Conservation (phyloP, 495 filamentous ascomycete genomes). For the Neurospora intermedia region DNA sequence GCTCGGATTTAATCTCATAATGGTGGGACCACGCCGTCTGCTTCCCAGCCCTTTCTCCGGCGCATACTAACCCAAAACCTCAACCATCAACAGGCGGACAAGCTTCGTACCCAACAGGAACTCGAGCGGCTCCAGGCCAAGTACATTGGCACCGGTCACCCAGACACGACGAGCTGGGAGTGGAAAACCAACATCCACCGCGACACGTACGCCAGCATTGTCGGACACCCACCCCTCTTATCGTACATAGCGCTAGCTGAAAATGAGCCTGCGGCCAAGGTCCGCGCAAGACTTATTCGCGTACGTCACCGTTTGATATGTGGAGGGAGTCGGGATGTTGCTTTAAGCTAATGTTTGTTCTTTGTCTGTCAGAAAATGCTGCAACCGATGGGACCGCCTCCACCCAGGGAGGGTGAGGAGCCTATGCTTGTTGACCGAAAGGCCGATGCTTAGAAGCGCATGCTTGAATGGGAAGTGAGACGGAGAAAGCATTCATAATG, state of each 20-base stretch:
- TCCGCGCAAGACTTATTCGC: slow-evolving; percentile 68
- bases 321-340: background rate
- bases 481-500: background rate
- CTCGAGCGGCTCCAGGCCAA: slow-evolving; percentile 91
- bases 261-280: slow-evolving; percentile 69
- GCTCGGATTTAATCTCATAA: background rate
- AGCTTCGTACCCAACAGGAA: slow-evolving; percentile 92
- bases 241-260: slow-evolving; percentile 84
- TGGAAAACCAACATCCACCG: slow-evolving; percentile 88
- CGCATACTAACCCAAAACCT: background rate
- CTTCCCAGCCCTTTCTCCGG: background rate
- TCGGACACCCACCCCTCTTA: slow-evolving; percentile 82
- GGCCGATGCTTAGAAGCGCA: background rate
- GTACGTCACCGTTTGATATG: slow-evolving; percentile 17
- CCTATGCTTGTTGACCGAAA: slow-evolving; percentile 3
- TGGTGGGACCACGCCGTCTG: background rate
- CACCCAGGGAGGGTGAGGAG: slow-evolving; percentile 47
- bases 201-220: slow-evolving; percentile 70
- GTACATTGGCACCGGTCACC: slow-evolving; percentile 94
- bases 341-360: background rate
- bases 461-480: background rate
- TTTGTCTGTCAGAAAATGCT: slow-evolving; percentile 61
- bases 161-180: slow-evolving; percentile 93
- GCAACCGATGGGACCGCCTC: slow-evolving; percentile 76
- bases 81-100: slow-evolving; percentile 59